Evolutionary conservation across 2,329 filamentous ascomycete genomes (phyloP).

Genomic region (Alternaria postmessia): DNA sequence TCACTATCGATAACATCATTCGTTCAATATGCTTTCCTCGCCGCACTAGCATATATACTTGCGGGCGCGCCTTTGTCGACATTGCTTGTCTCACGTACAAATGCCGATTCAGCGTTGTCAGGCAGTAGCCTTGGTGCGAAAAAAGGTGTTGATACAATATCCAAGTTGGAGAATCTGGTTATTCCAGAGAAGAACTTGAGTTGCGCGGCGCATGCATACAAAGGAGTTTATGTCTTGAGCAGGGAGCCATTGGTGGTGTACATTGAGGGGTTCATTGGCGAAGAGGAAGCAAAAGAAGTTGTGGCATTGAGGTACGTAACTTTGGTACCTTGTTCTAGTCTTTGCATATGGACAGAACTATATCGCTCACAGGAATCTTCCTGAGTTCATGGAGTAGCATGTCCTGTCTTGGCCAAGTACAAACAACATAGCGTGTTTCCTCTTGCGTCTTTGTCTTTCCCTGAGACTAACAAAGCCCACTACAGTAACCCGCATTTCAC

Average conservation of each 20-base stretch:
- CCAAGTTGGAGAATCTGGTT: constrained; percentile 49
- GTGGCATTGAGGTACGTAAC: constrained; percentile 60
- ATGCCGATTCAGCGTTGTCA: not conserved
- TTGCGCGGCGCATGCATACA: constrained; percentile 51
- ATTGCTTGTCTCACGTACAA: not conserved
- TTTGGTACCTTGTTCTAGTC: not conserved
- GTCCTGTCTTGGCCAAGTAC: not conserved
- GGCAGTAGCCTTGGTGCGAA: not conserved
- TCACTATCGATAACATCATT: constrained; percentile 31
- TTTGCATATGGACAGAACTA: not conserved
- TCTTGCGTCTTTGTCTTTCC: not conserved
- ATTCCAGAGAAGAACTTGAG: constrained; percentile 50
- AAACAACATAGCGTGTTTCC: not conserved
- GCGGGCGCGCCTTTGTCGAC: constrained; percentile 45
- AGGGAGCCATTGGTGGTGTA: constrained; percentile 66
- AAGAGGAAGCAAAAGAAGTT: constrained; percentile 59
- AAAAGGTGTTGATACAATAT: constrained; percentile 24
- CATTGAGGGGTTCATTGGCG: constrained; percentile 63
- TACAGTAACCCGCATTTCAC: constrained; percentile 59
- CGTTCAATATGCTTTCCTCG: constrained; percentile 44
- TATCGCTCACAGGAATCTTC: not conserved
- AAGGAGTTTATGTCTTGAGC: constrained; percentile 59
- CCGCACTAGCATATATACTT: constrained; percentile 43
- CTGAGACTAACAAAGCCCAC: not conserved
- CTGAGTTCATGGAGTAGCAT: not conserved